Evolutionary conservation across 345 rosid species (phyloP), one percentile per base, ranked within the genome.

Genomic region (Arabidopsis suecica): DNA sequence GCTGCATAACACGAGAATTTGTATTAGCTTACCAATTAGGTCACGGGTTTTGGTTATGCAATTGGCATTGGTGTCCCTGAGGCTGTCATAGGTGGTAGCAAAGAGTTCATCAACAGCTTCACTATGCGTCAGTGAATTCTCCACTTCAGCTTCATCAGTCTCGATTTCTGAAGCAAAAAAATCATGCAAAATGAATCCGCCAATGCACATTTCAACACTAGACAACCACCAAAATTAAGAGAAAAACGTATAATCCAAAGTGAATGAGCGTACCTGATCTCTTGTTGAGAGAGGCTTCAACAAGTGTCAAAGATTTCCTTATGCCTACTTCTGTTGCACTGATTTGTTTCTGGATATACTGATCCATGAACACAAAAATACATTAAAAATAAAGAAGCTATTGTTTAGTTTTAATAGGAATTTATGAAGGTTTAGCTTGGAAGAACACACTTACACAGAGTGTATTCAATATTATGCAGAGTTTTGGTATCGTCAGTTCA

Each of bases 401-500:
- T 14, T 47, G 16, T 36, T 44, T 61, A 58, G 51, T 59, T 44
- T 25, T 32, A 23, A 11, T 5, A 47, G 13, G 59, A 14, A 28
- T n/a, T 42, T 48, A 69, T 28, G 5, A 61, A 78, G 57, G 53
- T 77, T 68, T 47, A 64, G 61, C 50, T 34, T 51, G 58, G 9
- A 61, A 44, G 25, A 50, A 66, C 57, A 38, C 67, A 73, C 86
- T 82, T 82, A 95, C 99, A 73, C 88, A 88, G 82, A 95, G 92
- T 61, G 99, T 92, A 79, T 92, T 92, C 80, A 90, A 81, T 79
- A 89, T 87, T 76, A 95, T 81, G 79, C 99, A 90, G 74, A 92
- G 91, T 81, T 88, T 95, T 11, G 96, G 73, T 76, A 87, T 77
- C 55, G 99, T 88, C 78, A 87, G 62, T 63, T 78, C 85, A 37